These are phyloP conservation scores for Coemansia sp. DNA, from an alignment of 192 early-diverging fungal species.

Conservation along the genomic window DNA sequence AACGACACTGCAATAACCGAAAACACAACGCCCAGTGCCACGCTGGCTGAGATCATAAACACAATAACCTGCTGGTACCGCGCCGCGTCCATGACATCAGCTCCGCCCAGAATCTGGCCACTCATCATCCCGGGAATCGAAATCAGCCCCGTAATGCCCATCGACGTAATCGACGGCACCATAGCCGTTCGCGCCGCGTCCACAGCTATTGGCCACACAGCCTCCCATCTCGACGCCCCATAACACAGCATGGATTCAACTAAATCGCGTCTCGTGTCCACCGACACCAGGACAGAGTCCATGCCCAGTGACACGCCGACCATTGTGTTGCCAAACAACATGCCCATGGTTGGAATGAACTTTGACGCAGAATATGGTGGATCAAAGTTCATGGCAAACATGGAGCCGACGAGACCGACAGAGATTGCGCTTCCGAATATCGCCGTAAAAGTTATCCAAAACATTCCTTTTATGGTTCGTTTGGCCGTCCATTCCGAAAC, in stretches of 20 bases:
- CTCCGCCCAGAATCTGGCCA: conserved; percentile 83
- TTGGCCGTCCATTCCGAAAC: conserved; percentile 60
- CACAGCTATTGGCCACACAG: conserved; percentile 67
- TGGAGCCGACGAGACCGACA: conserved; percentile 24
- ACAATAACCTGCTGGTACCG: conserved; percentile 82
- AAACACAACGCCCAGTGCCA: conserved; percentile 62
- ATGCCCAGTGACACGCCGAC: conserved; percentile 67
- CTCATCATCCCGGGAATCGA: conserved; percentile 91
- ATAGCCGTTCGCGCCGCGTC: conserved; percentile 76
- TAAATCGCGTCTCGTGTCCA: conserved; percentile 50
- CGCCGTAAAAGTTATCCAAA: conserved; percentile 57
- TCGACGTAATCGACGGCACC: conserved; percentile 77
- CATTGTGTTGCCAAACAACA: conserved; percentile 83
- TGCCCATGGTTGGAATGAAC: conserved; percentile 84
- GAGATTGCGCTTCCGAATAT: conserved; percentile 43
- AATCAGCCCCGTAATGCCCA: conserved; percentile 79
- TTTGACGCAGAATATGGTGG: conserved; percentile 68
- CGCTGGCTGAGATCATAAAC: conserved; percentile 81
- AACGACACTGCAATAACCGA: conserved; percentile 28
- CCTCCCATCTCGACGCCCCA: conserved; percentile 87
- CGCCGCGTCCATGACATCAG: conserved; percentile 73
- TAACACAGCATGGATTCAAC: conserved; percentile 66
- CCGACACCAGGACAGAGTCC: conserved; percentile 58
- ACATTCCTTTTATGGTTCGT: conserved; percentile 71
- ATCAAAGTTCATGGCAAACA: conserved; percentile 68